Conservation (phyloP, 305 asterid genomes). For the Stenogyne calaminthoides region DNA sequence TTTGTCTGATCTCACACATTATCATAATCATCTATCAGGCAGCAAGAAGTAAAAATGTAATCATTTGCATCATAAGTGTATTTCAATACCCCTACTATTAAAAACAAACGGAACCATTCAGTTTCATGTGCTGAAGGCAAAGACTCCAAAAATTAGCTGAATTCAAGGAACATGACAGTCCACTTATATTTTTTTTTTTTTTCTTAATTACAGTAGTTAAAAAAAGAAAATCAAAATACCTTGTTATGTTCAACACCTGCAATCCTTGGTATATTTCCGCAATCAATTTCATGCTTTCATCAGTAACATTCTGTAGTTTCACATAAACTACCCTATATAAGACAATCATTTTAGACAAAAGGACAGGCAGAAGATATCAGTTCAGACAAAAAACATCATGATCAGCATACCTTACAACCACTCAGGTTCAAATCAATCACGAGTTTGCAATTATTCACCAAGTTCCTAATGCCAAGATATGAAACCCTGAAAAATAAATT, state of each 20-base stretch:
- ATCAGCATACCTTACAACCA: slow-evolving; percentile 83
- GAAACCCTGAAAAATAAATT: slow-evolving; percentile 64
- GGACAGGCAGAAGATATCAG: background rate
- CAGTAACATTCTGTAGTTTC: slow-evolving; percentile 69
- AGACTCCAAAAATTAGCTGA: background rate
- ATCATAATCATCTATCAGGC: background rate
- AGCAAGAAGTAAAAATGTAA: background rate
- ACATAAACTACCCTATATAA: slow-evolving; percentile 32
- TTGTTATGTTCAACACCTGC: slow-evolving; percentile 75
- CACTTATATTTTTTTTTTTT: background rate
- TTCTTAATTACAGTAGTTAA: background rate
- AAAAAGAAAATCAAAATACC: slow-evolving; percentile 45
- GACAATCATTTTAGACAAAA: slow-evolving; percentile 29
- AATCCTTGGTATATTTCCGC: slow-evolving; percentile 63
- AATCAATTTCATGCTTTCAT: slow-evolving; percentile 63
- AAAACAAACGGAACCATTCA: background rate
- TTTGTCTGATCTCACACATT: background rate
- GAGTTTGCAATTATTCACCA: slow-evolving; percentile 71
- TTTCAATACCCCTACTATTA: background rate
- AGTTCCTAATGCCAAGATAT: slow-evolving; percentile 65
- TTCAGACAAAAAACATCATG: background rate
- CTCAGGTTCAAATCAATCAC: slow-evolving; percentile 81
- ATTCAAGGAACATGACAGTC: background rate
- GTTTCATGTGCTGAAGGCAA: background rate
- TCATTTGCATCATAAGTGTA: background rate